phyloP scores from a whole-genome alignment of 805 yeast species.

The Candida nitratophila region DNA sequence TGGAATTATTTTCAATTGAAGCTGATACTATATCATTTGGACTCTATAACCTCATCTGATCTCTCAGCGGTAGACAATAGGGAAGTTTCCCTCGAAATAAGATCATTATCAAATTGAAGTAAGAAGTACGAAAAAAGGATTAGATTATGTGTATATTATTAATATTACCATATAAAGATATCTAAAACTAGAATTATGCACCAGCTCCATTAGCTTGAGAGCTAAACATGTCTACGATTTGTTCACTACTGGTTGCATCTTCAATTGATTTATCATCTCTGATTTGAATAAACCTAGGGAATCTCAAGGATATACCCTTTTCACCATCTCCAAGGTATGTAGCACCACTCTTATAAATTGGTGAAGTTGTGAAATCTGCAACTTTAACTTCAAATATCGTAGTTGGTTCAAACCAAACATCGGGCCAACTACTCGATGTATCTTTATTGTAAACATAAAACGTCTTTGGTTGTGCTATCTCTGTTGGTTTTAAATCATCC shows the following conservation, averaged over 20 bases:
- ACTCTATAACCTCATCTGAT: too few species aligned
- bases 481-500: constrained; percentile 60
- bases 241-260: constrained; percentile 82
- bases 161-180: too few species aligned
- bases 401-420: constrained; percentile 91
- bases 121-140: too few species aligned
- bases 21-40: too few species aligned
- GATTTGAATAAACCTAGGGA: constrained; percentile 77
- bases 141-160: too few species aligned
- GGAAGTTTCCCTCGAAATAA: too few species aligned
- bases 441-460: constrained; percentile 58
- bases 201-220: constrained; percentile 42
- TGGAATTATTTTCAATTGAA: too few species aligned
- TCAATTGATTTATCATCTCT: constrained; percentile 83
- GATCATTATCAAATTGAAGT: too few species aligned
- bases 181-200: too few species aligned
- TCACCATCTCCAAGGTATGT: constrained; percentile 44
- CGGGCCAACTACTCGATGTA: constrained; percentile 67
- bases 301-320: constrained; percentile 79
- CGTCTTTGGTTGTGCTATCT: constrained; percentile 54
- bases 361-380: constrained; percentile 86
- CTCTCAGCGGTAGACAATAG: too few species aligned
- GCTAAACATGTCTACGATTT: constrained; percentile 76
- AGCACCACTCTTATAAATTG: constrained; percentile 81
- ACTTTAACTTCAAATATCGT: constrained; percentile 80